A percentile compares a stretch with the other conserved stretches of the same genome.
These are phyloP conservation scores for Kodamaea ohmeri DNA, from an alignment of 1,139 yeast genomes.

Conservation along the genomic window DNA sequence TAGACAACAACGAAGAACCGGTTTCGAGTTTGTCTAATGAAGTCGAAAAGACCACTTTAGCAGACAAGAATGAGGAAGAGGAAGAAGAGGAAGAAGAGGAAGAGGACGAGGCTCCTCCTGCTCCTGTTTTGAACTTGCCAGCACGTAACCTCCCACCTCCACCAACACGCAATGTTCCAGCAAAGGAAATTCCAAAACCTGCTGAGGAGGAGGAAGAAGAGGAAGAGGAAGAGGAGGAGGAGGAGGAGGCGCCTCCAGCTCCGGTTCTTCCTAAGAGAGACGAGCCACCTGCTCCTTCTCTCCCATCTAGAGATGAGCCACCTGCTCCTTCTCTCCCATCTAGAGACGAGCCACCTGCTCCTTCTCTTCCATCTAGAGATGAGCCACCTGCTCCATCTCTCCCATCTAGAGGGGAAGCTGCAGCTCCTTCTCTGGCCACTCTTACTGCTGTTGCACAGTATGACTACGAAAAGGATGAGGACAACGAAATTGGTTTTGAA, in stretches of 20 bases:
- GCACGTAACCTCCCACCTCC: constrained; percentile 22
- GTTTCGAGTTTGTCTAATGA: constrained; percentile 17
- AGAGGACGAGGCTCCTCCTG: constrained; percentile 14
- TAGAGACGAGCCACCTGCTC: constrained; percentile 19
- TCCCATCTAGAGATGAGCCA: constrained; percentile 22
- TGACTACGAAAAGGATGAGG: constrained; percentile 71
- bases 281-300: constrained; percentile 21
- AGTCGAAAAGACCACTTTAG: constrained; percentile 11
- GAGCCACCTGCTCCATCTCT: constrained; percentile 22
- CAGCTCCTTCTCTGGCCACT: constrained; percentile 20
- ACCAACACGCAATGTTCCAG: constrained; percentile 3
- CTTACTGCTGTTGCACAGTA: constrained; percentile 59
- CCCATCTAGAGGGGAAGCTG: constrained; percentile 23
- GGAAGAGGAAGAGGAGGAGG: constrained; percentile 7
- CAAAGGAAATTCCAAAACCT: background rate
- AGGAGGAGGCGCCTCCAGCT: constrained; percentile 14
- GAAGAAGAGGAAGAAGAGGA: constrained; percentile 22
- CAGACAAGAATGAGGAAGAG: constrained; percentile 20
- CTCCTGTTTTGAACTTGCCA: constrained; percentile 27
- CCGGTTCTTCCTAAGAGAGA: constrained; percentile 12
- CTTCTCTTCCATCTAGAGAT: constrained; percentile 23
- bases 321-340: constrained; percentile 26
- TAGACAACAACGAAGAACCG: constrained; percentile 21
- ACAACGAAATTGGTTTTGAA: constrained; percentile 62
- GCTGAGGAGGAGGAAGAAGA: background rate